phyloP scores from a whole-genome alignment of 352 stramenopile genomes.

The Phytophthora megakarya region DNA sequence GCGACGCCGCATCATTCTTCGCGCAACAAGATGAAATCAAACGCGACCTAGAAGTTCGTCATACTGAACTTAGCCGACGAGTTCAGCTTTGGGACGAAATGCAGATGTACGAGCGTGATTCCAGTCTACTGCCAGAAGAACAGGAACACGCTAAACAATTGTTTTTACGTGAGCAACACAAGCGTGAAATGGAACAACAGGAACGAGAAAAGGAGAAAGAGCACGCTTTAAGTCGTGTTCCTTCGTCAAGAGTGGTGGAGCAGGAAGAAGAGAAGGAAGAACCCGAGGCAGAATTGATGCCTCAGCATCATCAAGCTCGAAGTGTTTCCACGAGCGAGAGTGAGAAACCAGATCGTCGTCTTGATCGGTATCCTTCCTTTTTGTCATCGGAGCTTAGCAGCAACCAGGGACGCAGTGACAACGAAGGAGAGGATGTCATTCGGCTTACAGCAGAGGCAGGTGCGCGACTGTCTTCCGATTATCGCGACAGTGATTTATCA shows the following conservation, averaged over 20 bases:
- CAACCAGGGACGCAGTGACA: conserved; percentile 29
- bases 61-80: conserved; percentile 35
- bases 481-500: conserved; percentile 39
- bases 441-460: conserved; percentile 34
- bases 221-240: conserved; percentile 17
- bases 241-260: conserved; percentile 24
- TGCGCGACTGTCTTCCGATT: conserved; percentile 27
- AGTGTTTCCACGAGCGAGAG: conserved; percentile 24
- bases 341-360: conserved; percentile 9
- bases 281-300: conserved; percentile 20
- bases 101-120: conserved; percentile 39
- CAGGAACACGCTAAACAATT: conserved; percentile 17
- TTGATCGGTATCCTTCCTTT: conserved; percentile 39
- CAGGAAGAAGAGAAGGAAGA: conserved; percentile 38
- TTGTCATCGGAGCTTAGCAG: conserved; percentile 42
- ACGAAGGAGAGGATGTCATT: conserved; percentile 30
- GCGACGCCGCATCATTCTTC: conserved; percentile 32
- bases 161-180: conserved; percentile 15
- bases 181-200: conserved; percentile 11
- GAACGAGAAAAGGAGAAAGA: conserved; percentile 5
- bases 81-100: conserved; percentile 44
- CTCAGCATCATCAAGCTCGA: conserved; percentile 18
- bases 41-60: conserved; percentile 34
- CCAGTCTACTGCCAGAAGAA: conserved; percentile 20
- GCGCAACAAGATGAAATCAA: conserved; percentile 44